These are phyloP conservation scores for Scheffersomyces insectosa DNA, from an alignment of 1,139 yeast genomes.

Conservation along the genomic window DNA sequence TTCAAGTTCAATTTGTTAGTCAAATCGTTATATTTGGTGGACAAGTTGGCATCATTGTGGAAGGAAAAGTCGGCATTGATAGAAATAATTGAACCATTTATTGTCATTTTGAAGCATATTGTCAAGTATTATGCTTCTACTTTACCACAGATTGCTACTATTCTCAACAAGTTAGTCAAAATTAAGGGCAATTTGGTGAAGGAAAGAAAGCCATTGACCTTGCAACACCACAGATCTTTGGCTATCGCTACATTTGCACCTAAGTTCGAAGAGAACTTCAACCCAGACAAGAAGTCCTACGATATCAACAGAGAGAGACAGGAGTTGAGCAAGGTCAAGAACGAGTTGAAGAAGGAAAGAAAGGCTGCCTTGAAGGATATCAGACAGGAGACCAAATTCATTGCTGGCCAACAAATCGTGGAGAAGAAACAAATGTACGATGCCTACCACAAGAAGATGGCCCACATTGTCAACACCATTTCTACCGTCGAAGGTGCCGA, in stretches of 20 bases:
- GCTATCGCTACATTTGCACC: constrained; percentile 88
- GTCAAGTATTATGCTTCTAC: constrained; percentile 33
- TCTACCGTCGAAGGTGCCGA: constrained; percentile 94
- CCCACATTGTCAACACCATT: constrained; percentile 79
- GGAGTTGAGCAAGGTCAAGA: constrained; percentile 79
- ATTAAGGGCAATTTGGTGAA: constrained; percentile 38
- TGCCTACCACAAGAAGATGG: constrained; percentile 88
- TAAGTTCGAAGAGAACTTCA: constrained; percentile 91
- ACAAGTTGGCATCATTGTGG: constrained; percentile 48
- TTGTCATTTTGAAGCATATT: constrained; percentile 35
- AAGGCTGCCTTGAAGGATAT: constrained; percentile 87
- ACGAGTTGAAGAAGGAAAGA: constrained; percentile 87
- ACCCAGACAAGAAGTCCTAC: constrained; percentile 91
- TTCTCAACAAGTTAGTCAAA: constrained; percentile 51
- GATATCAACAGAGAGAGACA: constrained; percentile 81
- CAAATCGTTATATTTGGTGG: constrained; percentile 28
- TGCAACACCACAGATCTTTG: constrained; percentile 84
- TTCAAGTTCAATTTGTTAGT: constrained; percentile 33
- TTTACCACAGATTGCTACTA: constrained; percentile 28
- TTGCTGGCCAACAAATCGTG: constrained; percentile 79
- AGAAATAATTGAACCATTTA: constrained; percentile 53
- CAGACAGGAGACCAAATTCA: constrained; percentile 84
- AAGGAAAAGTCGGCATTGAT: constrained; percentile 62
- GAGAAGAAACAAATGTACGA: constrained; percentile 75
- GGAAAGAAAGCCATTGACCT: constrained; percentile 70